A percentile compares a stretch with the other conserved stretches of the same genome.
Evolutionary conservation across 2,329 filamentous ascomycete genomes (phyloP).

Genomic region (Colletotrichum cordylinicola): DNA sequence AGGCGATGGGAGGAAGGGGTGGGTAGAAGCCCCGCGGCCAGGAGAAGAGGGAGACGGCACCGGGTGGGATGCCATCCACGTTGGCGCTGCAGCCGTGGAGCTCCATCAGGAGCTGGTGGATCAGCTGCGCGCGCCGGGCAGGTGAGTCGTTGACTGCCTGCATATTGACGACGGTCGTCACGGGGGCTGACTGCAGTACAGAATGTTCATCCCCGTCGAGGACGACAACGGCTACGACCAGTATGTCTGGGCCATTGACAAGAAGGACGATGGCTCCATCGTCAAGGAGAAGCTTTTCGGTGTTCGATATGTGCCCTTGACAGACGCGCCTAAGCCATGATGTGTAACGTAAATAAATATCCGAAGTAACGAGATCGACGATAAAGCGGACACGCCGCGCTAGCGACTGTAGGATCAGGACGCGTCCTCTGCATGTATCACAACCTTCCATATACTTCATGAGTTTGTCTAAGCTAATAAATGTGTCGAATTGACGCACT

Average conservation of each 20-base stretch:
- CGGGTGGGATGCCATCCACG: conserved; percentile 92
- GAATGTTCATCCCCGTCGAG: conserved; percentile 81
- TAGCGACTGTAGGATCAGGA: too few relatives aligned
- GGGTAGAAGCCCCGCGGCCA: conserved; percentile 49
- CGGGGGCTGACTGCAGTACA: conserved; percentile 19
- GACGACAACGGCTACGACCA: conserved; percentile 56
- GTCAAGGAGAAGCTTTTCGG: conserved; percentile 68
- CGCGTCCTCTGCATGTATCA: too few relatives aligned
- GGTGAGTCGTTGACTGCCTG: conserved; percentile 41
- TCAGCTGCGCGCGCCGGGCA: conserved; percentile 80
- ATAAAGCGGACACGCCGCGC: too few relatives aligned
- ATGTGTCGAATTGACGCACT: too few relatives aligned
- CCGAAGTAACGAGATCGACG: too few relatives aligned
- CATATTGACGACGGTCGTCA: neutral
- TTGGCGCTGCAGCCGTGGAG: conserved; percentile 82
- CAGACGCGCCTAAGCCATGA: conserved; percentile 62
- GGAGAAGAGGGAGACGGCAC: conserved; percentile 53
- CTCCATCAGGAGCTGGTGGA: conserved; percentile 75
- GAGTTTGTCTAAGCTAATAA: too few relatives aligned
- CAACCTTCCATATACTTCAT: too few relatives aligned
- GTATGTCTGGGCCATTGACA: conserved; percentile 77
- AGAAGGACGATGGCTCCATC: conserved; percentile 68
- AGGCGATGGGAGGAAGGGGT: conserved; percentile 76
- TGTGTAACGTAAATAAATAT: neutral
- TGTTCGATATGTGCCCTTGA: conserved; percentile 80